These are phyloP conservation scores for Tuber indicum DNA, from an alignment of 495 filamentous ascomycete genomes.

Conservation along the genomic window DNA sequence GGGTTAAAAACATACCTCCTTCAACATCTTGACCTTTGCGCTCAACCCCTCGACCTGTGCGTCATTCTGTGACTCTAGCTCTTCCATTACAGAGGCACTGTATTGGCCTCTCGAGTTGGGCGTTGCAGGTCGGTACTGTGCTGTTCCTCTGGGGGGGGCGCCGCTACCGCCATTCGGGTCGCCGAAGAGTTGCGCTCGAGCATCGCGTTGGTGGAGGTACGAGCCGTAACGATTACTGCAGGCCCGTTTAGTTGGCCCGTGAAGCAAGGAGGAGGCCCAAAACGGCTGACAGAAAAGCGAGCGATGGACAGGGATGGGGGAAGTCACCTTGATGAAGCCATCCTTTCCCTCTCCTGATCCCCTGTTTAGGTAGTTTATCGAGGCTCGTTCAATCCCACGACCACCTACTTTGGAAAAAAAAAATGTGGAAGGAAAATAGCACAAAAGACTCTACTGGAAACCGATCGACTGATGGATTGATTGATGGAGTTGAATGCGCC, in stretches of 20 bases:
- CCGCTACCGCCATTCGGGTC: slow-evolving; percentile 58
- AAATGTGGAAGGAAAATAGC: neutral
- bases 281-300: neutral
- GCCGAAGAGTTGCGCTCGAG: slow-evolving; percentile 82
- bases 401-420: neutral
- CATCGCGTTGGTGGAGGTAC: slow-evolving; percentile 70
- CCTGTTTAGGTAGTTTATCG: neutral
- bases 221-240: slow-evolving; percentile 28
- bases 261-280: neutral
- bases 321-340: neutral
- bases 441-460: neutral
- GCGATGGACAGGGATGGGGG: neutral
- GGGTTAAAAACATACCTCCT: slow-evolving; percentile 61
- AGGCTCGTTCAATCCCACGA: neutral
- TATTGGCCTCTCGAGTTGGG: slow-evolving; percentile 69
- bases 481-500: neutral
- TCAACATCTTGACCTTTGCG: slow-evolving; percentile 84
- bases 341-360: neutral
- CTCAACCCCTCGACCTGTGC: slow-evolving; percentile 79
- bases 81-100: slow-evolving; percentile 82
- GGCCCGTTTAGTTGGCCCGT: neutral
- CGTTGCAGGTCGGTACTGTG: slow-evolving; percentile 57
- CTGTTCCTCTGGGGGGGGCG: slow-evolving; percentile 28
- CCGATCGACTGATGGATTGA: neutral
- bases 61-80: slow-evolving; percentile 94